Evolutionary conservation across 2,329 filamentous ascomycete species (phyloP).

Genomic region (Fusarium lyarnte): DNA sequence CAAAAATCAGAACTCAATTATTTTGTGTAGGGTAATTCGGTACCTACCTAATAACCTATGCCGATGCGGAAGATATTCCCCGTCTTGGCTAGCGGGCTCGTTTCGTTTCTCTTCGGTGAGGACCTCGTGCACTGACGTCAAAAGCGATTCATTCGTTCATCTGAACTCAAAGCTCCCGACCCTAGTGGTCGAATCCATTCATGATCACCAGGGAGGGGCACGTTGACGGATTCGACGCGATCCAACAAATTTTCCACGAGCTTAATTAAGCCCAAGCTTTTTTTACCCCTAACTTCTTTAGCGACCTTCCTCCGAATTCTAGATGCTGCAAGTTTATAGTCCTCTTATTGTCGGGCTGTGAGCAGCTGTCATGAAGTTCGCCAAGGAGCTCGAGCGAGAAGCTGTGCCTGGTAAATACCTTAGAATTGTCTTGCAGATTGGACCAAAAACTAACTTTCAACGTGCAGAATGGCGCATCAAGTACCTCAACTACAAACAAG

Average conservation of each 20-base stretch:
- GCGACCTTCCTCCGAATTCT: not conserved
- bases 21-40: conserved; percentile 15
- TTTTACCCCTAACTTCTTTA: not conserved
- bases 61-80: not conserved
- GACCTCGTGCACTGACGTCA: conserved; percentile 37
- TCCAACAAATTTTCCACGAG: not conserved
- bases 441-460: conserved; percentile 7
- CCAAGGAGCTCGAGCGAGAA: conserved; percentile 84
- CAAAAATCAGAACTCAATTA: not conserved
- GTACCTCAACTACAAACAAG: conserved; percentile 94
- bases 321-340: conserved; percentile 27
- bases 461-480: conserved; percentile 85
- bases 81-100: conserved; percentile 17
- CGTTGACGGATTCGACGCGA: conserved; percentile 21
- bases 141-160: conserved; percentile 1
- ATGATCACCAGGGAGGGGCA: conserved; percentile 29
- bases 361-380: conserved; percentile 66
- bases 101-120: not conserved
- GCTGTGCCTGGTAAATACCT: conserved; percentile 76
- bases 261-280: not conserved
- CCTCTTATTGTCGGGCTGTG: conserved; percentile 18
- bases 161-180: not conserved
- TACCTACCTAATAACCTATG: not conserved
- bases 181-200: conserved; percentile 6
- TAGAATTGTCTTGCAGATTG: not conserved